phyloP scores from a whole-genome alignment of 2,329 filamentous ascomycete species.

The Fusarium sp. region DNA sequence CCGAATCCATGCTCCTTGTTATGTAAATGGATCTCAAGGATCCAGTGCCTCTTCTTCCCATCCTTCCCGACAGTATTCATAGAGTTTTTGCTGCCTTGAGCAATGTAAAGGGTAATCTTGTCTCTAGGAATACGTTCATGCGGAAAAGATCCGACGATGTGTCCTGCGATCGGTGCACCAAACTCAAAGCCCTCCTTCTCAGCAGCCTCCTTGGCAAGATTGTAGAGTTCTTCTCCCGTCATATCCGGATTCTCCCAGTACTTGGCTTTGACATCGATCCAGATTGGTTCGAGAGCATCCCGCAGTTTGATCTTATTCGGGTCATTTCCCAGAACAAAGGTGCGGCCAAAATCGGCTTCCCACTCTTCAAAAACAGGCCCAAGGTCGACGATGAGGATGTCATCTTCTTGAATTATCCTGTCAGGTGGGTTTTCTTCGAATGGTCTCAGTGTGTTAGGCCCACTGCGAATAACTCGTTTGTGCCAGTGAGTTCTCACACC shows the following conservation, averaged over 20 bases:
- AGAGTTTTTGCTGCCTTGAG: background rate
- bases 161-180: background rate
- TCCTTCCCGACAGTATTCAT: background rate
- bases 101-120: background rate
- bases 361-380: background rate
- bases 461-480: background rate
- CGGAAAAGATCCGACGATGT: background rate
- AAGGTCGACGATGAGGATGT: background rate
- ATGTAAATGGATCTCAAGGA: background rate
- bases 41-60: background rate
- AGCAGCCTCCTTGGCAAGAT: background rate
- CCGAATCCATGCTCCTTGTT: background rate
- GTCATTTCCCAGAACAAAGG: background rate
- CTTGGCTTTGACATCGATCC: background rate
- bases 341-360: background rate
- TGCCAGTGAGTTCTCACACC: background rate
- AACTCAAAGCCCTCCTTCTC: background rate
- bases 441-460: background rate
- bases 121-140: background rate
- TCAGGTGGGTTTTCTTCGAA: background rate
- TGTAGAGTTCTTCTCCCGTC: background rate
- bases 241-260: background rate
- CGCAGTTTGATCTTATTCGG: background rate
- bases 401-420: background rate
- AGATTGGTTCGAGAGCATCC: background rate